Base-by-base conservation (phyloP, 768 basidiomycete genomes). In the Termitomyces sp. region DNA sequence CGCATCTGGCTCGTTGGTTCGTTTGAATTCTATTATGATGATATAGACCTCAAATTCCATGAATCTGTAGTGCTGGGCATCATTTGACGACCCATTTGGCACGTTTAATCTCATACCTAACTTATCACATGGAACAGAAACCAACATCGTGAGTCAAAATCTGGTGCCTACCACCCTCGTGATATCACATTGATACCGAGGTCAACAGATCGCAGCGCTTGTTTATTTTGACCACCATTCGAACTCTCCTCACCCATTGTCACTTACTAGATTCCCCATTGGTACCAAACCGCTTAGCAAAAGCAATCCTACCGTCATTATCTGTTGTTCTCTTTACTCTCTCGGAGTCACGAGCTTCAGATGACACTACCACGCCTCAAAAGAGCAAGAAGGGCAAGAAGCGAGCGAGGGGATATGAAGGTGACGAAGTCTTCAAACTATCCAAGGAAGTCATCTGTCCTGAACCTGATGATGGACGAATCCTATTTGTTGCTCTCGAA, bases 391-490 rank as follows among this genome's bases (percentile, higher is more conserved):
- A 82, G 62, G 79, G 81, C 54, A 91, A 84, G 67, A 93, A 89
- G 67, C 76, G 86, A 46, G 76, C 79, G 19, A 79, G 84, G 21
- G 84, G 78, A 12, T 91, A 84, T 60, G 88, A 92, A 68, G 88
- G 83, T 10, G 89, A 89, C 53, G 89, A 87, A 63, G 71, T 87
- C 5, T 84, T 94, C 68, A 82, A 78, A 52, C 63, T 71, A 8
- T 67, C 76, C 2, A 73, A 74, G 45, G 67, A 76, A 45, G 72
- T 79, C 8, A 62, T 84, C 19, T 87, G 80, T 63, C 68, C 76
- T 1, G 78, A 77, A 0, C 50, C 55, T 3, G 75, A 76, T 30
- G 85, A 88, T 15, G 81, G 78, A 21, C 70, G 82, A 28, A 71
- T 75, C 23, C 60, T 89, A 23, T 67, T 89, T 11, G 60, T 66